Conservation (phyloP, 2,329 filamentous ascomycete genomes). For the Diaporthe australafricana region DNA sequence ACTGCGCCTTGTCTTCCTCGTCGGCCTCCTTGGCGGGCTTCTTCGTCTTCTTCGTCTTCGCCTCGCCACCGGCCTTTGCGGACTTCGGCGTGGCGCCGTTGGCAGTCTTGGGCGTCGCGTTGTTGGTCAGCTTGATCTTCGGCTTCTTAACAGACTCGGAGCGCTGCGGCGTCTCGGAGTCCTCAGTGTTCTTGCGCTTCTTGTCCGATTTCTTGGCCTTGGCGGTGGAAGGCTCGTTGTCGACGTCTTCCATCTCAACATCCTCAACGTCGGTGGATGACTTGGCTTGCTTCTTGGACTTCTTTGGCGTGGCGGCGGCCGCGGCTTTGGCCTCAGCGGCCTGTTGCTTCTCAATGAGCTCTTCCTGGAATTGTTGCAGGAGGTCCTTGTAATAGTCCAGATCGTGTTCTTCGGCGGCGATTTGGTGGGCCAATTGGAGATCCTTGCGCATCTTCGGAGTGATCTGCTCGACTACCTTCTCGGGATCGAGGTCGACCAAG, state of each 20-base stretch:
- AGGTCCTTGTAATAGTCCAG: constrained; percentile 87
- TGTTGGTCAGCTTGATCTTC: constrained; percentile 74
- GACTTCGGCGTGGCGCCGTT: constrained; percentile 71
- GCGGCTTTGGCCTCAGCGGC: constrained; percentile 59
- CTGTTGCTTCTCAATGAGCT: constrained; percentile 69
- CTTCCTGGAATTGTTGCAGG: constrained; percentile 76
- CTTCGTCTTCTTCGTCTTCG: constrained; percentile 63
- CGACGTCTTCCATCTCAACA: constrained; percentile 58
- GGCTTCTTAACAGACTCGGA: constrained; percentile 75
- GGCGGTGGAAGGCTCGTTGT: constrained; percentile 58
- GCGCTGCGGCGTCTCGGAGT: constrained; percentile 74
- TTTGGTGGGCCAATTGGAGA: constrained; percentile 80
- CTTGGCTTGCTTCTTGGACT: constrained; percentile 61
- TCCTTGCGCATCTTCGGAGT: constrained; percentile 85
- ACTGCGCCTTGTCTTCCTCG: constrained; percentile 57
- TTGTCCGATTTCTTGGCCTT: constrained; percentile 66
- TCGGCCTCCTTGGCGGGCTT: constrained; percentile 68
- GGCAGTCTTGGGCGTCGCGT: constrained; percentile 75
- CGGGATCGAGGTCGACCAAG: constrained; percentile 80
- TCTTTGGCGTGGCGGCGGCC: constrained; percentile 53
- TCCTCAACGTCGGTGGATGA: constrained; percentile 32
- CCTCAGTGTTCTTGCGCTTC: constrained; percentile 86
- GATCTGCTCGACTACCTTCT: constrained; percentile 75
- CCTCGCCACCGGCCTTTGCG: constrained; percentile 63
- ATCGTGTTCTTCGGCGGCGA: constrained; percentile 82